Percentiles rank a stretch among this genome's conserved stretches.
Evolutionary conservation across 371 early-diverging fungal genomes (phyloP).

Genomic region (Blyttiomyces sp.): DNA sequence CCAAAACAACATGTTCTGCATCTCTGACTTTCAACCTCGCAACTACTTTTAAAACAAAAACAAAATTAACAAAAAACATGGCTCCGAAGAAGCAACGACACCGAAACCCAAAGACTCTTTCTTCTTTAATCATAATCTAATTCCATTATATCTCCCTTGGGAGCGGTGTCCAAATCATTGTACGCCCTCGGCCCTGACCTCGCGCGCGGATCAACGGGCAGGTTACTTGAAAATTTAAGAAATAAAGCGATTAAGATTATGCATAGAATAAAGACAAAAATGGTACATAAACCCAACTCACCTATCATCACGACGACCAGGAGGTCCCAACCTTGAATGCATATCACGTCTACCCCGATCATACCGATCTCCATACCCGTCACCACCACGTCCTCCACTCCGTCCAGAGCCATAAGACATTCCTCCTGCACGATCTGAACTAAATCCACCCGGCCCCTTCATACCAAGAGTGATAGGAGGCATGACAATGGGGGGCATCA

Average conservation of each 20-base stretch:
- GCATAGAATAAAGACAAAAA: neutral
- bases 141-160: slow-evolving; percentile 36
- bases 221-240: neutral
- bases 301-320: slow-evolving; percentile 5
- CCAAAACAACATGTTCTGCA: too few relatives aligned
- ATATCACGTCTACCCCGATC: neutral
- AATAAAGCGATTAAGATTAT: neutral
- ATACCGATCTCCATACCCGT: neutral
- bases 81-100: too few relatives aligned
- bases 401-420: too few relatives aligned
- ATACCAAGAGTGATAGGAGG: too few relatives aligned
- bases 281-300: neutral
- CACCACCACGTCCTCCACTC: too few relatives aligned
- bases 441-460: too few relatives aligned
- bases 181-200: slow-evolving; percentile 17
- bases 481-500: too few relatives aligned
- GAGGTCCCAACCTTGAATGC: slow-evolving; percentile 18
- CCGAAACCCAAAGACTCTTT: too few relatives aligned
- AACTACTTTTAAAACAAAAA: too few relatives aligned
- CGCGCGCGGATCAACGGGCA: slow-evolving; percentile 24
- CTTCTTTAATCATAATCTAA: slow-evolving; percentile 43
- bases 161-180: slow-evolving; percentile 37
- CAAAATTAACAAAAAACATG: too few relatives aligned
- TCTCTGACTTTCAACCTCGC: too few relatives aligned
- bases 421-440: too few relatives aligned